phyloP scores from a whole-genome alignment of 2,329 filamentous ascomycete genomes.

The Fulvia fulva region DNA sequence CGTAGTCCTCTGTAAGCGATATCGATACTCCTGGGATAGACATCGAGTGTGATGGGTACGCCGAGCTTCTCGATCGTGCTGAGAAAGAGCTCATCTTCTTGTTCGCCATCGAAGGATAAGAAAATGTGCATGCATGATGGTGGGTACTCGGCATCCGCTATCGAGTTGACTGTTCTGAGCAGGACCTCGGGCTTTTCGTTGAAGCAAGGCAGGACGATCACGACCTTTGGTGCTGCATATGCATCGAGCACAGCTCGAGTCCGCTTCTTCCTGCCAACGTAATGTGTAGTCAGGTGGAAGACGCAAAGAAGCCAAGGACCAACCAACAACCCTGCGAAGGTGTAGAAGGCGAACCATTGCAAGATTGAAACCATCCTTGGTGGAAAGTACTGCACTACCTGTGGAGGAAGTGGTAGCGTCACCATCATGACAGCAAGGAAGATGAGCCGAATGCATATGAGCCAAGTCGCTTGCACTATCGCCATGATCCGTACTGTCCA shows the following conservation, averaged over 20 bases:
- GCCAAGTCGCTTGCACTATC: slow-evolving; percentile 68
- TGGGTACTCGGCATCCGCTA: slow-evolving; percentile 91
- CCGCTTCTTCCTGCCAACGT: slow-evolving; percentile 73
- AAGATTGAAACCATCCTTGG: slow-evolving; percentile 62
- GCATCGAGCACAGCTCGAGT: slow-evolving; percentile 84
- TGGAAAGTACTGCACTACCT: slow-evolving; percentile 71
- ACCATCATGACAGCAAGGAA: slow-evolving; percentile 94
- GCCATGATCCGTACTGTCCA: slow-evolving; percentile 77
- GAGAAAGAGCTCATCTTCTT: slow-evolving; percentile 83
- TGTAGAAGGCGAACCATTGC: slow-evolving; percentile 95
- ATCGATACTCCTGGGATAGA: slow-evolving; percentile 86
- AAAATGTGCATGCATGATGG: slow-evolving; percentile 90
- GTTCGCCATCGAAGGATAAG: slow-evolving; percentile 87
- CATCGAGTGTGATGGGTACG: slow-evolving; percentile 69
- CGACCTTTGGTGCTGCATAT: slow-evolving; percentile 81
- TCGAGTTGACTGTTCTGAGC: slow-evolving; percentile 80
- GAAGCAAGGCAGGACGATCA: slow-evolving; percentile 96
- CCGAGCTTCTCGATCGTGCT: slow-evolving; percentile 81
- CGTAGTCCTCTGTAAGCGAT: slow-evolving; percentile 76
- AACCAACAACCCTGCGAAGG: slow-evolving; percentile 78
- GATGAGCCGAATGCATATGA: slow-evolving; percentile 74
- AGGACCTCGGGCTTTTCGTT: slow-evolving; percentile 83
- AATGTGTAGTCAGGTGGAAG: slow-evolving; percentile 83
- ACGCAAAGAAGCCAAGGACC: slow-evolving; percentile 92
- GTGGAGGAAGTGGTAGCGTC: slow-evolving; percentile 75